phyloP scores from a whole-genome alignment of 2,329 filamentous ascomycete species.

The Phoma sp. region DNA sequence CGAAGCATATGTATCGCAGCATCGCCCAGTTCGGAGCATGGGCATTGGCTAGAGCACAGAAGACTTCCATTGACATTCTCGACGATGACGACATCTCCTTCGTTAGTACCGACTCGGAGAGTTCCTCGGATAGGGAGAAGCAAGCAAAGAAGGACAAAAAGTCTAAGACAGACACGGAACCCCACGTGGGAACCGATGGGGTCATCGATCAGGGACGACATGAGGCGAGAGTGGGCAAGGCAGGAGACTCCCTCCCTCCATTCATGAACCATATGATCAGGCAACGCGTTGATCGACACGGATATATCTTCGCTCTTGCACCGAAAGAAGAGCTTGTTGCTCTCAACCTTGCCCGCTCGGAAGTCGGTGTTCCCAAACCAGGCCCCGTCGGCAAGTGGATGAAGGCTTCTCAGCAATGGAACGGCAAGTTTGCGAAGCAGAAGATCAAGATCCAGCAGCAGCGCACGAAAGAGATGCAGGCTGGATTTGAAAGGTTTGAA shows the following conservation, averaged over 20 bases:
- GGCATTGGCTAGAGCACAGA: conserved; percentile 83
- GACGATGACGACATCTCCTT: conserved; percentile 79
- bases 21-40: conserved; percentile 93
- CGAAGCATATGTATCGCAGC: conserved; percentile 93
- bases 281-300: conserved; percentile 81
- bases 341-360: conserved; percentile 66
- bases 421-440: conserved; percentile 71
- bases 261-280: conserved; percentile 92
- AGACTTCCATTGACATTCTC: conserved; percentile 77
- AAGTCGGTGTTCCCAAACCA: conserved; percentile 80
- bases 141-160: conserved; percentile 8
- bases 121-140: conserved; percentile 19
- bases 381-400: conserved; percentile 86
- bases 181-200: conserved; percentile 28
- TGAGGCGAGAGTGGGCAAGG: conserved; percentile 69
- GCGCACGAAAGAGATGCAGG: conserved; percentile 73
- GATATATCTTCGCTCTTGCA: conserved; percentile 72
- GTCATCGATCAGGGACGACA: conserved; percentile 18
- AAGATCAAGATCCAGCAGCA: conserved; percentile 76
- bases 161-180: conserved; percentile 21
- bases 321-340: conserved; percentile 69
- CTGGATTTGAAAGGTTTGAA: conserved; percentile 71
- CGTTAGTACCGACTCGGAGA: conserved; percentile 64
- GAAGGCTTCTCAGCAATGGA: conserved; percentile 72
- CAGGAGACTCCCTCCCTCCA: conserved; percentile 79